Evolutionary conservation across 2,329 filamentous ascomycete genomes (phyloP).

Genomic region (Meredithiella fracta): DNA sequence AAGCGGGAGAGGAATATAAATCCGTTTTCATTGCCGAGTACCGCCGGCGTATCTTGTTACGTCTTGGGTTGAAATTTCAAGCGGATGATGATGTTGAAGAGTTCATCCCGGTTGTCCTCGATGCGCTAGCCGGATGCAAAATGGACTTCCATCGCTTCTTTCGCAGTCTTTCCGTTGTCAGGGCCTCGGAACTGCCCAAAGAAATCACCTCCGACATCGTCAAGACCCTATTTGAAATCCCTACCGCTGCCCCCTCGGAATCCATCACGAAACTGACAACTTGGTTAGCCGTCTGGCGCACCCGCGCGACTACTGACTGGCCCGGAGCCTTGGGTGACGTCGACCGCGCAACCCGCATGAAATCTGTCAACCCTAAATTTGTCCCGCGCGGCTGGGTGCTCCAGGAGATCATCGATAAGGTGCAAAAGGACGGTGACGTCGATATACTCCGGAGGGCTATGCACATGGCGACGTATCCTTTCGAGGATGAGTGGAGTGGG

Average conservation of each 20-base stretch:
- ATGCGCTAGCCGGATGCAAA: constrained; percentile 64
- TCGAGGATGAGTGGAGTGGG: constrained; percentile 59
- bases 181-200: constrained; percentile 36
- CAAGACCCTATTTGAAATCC: constrained; percentile 25
- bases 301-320: constrained; percentile 63
- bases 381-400: constrained; percentile 80
- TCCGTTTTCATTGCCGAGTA: constrained; percentile 79
- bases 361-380: constrained; percentile 80
- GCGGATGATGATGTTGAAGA: constrained; percentile 65
- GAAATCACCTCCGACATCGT: constrained; percentile 42
- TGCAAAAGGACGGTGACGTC: constrained; percentile 69
- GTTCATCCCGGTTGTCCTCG: constrained; percentile 59
- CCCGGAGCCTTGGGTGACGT: constrained; percentile 34
- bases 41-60: constrained; percentile 62
- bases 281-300: constrained; percentile 71
- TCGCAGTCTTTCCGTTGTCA: constrained; percentile 53
- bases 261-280: constrained; percentile 50
- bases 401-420: constrained; percentile 78
- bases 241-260: constrained; percentile 53
- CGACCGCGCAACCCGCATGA: constrained; percentile 58
- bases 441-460: constrained; percentile 63
- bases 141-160: constrained; percentile 94
- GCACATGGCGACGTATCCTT: constrained; percentile 71
- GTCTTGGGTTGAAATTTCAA: constrained; percentile 54
- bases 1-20: constrained; percentile 75